These are phyloP conservation scores for Veloporphyrellus conicus DNA, from an alignment of 1,284 basidiomycete genomes.

Conservation along the genomic window DNA sequence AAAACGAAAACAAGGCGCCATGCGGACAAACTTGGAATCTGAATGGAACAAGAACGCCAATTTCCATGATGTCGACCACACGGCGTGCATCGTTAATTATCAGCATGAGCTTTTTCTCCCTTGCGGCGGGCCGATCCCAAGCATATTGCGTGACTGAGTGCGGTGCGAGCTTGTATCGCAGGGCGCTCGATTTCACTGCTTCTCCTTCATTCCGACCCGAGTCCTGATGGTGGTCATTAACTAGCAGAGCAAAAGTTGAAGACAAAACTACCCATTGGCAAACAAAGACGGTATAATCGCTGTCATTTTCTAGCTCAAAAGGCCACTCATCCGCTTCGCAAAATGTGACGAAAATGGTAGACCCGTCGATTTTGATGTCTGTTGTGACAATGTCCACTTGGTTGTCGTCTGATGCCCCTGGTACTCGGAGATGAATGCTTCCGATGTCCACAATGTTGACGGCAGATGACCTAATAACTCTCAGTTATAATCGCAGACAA, in stretches of 20 bases:
- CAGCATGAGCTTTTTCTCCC: constrained; percentile 79
- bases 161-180: constrained; percentile 56
- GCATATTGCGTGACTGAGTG: constrained; percentile 70
- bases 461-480: constrained; percentile 74
- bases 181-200: constrained; percentile 26
- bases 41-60: constrained; percentile 90
- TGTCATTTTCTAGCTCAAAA: constrained; percentile 87
- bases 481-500: constrained; percentile 1
- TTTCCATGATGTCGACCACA: constrained; percentile 91
- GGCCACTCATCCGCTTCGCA: constrained; percentile 80
- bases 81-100: constrained; percentile 64
- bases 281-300: constrained; percentile 68
- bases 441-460: constrained; percentile 94
- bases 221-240: constrained; percentile 42
- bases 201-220: constrained; percentile 42
- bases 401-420: constrained; percentile 37
- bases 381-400: constrained; percentile 68
- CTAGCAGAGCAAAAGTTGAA: not conserved
- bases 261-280: constrained; percentile 64
- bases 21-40: constrained; percentile 65
- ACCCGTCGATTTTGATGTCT: constrained; percentile 81
- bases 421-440: constrained; percentile 72
- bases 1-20: constrained; percentile 1
- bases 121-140: constrained; percentile 91
- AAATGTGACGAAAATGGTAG: constrained; percentile 86